Evolutionary conservation across 2,329 filamentous ascomycete genomes (phyloP), one percentile per base, ranked within the genome.

Genomic region (Fonsecaea pugnacius): DNA sequence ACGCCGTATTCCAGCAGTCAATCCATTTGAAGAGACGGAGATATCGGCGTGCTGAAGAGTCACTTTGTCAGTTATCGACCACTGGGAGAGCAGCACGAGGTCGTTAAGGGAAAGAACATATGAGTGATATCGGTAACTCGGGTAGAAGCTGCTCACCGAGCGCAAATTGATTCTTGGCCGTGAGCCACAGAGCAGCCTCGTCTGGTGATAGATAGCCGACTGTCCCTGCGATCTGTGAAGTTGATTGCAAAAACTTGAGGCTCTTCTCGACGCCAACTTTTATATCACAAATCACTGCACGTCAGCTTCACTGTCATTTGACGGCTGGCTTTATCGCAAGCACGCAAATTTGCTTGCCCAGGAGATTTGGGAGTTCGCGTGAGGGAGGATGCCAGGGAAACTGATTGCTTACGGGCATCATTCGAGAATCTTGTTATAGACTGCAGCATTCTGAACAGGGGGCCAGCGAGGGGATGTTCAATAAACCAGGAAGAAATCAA

Each of bases 11-110:
- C 69, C 90, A 88, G 55, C 80, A 82, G 52, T 87, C 85, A 58
- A 90, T 76, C 73, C 89, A 91, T 71, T 87, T 87, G 73, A 91
- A 89, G 63, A 90, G 78, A 12, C 90, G 86, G 72, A 91, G 83
- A 75, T 85, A 87, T 24, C 89, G 84, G 40, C 90, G 82, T 33
- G 77, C 82, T 83, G 50, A 2, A 5, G 21, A 1, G 2, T 36
- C 16, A 7, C 62, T 33, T 68, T 59, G 14, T 60, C 58, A 38
- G 32, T 14, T 54, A 58, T 48, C 8, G 43, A 40, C 63, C 33
- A 9, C 10, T 3, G 5, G 21, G 35, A 30, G n/a, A 14, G 54
- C 55, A 7, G 72, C 74, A 59, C 71, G 60, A 82, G 65, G 1
- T 14, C 9, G 43, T 18, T 27, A 8, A 14, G 43, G 24, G 2